Base-by-base conservation (phyloP, 306 rosid genomes). In the Trichosanthes truncata region DNA sequence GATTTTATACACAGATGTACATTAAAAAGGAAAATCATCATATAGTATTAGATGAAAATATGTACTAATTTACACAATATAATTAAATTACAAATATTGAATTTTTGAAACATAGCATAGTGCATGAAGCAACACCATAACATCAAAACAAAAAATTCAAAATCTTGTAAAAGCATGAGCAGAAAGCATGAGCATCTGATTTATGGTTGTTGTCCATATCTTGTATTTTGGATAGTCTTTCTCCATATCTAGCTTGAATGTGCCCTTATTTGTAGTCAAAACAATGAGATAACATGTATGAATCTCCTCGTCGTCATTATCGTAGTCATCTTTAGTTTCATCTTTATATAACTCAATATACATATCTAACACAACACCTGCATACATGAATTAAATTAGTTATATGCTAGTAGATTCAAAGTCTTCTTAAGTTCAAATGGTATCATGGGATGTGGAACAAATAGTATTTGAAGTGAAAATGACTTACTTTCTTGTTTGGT, bases 171-270 rank as follows among this genome's bases (percentile, higher is more conserved):
- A 83, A 43, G 98, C 87, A 55, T 97, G 86, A 89, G 91, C 72
- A 35, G 97, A 88, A 48, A 93, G 85, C 82, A 79, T 78, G 5
- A 96, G 87, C 97, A 91, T 88, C 41, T 91, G 98, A 74, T 86
- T 91, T 79, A 96, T 89, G 66, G 98, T 83, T 0, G 86, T 79
- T 55, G 92, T 85, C 97, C 97, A 93, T 71, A 90, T 89, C 78
- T 86, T 91, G 84, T 93, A 91, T 23, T 87, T 89, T 14, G 84
- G 88, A 79, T 80, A 84, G 84, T 93, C 92, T 80, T 86, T 90
- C 1, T 74, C 94, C 97, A 96, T 90, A 85, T 93, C 99, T 53
- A 96, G 85, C 88, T 96, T 93, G 93, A 93, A 91, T 9, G 76
- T 68, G 4, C 99, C 99, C 82, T 83, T 85, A 76, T 87, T 91